These are phyloP conservation scores for Solanum pinnatisectum DNA, from an alignment of 257 asterid species.

Conservation along the genomic window DNA sequence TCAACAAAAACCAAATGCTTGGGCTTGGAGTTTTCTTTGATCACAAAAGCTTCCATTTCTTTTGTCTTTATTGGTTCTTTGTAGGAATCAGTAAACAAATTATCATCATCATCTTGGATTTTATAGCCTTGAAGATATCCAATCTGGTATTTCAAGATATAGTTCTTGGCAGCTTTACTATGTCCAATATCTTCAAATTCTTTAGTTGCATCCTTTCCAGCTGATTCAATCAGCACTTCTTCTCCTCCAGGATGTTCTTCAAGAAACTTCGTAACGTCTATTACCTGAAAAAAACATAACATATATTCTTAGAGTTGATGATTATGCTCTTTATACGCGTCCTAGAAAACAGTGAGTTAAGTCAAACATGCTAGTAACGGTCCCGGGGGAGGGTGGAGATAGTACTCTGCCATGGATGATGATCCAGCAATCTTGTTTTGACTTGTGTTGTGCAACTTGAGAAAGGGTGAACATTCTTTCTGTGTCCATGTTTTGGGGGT, in stretches of 20 bases:
- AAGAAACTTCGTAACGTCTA: slow-evolving; percentile 21
- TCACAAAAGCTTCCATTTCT: slow-evolving; percentile 12
- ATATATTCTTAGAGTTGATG: neutral
- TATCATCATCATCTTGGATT: neutral
- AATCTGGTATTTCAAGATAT: slow-evolving; percentile 12
- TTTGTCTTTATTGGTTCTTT: slow-evolving; percentile 9
- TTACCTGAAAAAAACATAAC: slow-evolving; percentile 4
- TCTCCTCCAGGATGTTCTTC: slow-evolving; percentile 44
- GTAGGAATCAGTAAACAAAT: neutral
- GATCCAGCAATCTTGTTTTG: slow-evolving; percentile 33
- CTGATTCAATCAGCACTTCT: slow-evolving; percentile 23
- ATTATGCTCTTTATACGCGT: neutral
- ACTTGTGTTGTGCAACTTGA: slow-evolving; percentile 21
- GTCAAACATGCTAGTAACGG: neutral
- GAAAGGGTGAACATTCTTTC: slow-evolving; percentile 11
- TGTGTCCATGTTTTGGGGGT: slow-evolving; percentile 9
- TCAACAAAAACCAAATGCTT: neutral
- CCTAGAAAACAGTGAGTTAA: neutral
- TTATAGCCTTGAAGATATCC: slow-evolving; percentile 25
- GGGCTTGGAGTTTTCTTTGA: slow-evolving; percentile 7
- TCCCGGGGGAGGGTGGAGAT: neutral
- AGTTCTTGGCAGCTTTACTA: slow-evolving; percentile 21
- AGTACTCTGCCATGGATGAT: slow-evolving; percentile 26
- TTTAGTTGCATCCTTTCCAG: slow-evolving; percentile 33
- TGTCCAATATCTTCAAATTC: slow-evolving; percentile 28